Evolutionary conservation across 2,329 filamentous ascomycete genomes (phyloP).

Genomic region (Sclerotinia subarctica): DNA sequence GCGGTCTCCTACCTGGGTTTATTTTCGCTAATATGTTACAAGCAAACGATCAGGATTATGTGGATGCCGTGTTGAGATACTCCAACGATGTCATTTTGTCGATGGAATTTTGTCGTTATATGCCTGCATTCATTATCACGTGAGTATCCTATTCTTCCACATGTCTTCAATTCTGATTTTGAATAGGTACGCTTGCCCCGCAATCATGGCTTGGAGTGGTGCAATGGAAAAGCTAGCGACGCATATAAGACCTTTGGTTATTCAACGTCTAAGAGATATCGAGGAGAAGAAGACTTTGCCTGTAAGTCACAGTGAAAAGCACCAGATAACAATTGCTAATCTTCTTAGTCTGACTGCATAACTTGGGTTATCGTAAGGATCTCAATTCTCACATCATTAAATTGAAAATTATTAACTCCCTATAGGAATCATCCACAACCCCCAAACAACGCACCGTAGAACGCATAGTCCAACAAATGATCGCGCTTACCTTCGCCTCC

Average conservation of each 20-base stretch:
- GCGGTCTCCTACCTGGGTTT: neutral
- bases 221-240: neutral
- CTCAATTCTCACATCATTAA: neutral
- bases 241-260: slow-evolving; percentile 4
- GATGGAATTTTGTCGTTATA: slow-evolving; percentile 4
- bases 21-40: neutral
- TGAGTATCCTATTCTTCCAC: neutral
- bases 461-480: slow-evolving; percentile 9
- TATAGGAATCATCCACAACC: slow-evolving; percentile 1
- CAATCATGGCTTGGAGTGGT: slow-evolving; percentile 3
- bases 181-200: neutral
- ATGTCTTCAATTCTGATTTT: neutral
- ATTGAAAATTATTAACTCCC: neutral
- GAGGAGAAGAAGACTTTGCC: neutral
- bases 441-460: neutral
- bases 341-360: neutral
- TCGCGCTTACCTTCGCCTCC: slow-evolving; percentile 1
- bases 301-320: neutral
- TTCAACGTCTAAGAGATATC: neutral
- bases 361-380: slow-evolving; percentile 1
- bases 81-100: neutral
- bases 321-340: neutral
- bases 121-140: neutral
- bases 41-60: neutral
- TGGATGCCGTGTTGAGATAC: neutral